phyloP scores from a whole-genome alignment of 352 stramenopile species.

The Phytopythium kandeliae region DNA sequence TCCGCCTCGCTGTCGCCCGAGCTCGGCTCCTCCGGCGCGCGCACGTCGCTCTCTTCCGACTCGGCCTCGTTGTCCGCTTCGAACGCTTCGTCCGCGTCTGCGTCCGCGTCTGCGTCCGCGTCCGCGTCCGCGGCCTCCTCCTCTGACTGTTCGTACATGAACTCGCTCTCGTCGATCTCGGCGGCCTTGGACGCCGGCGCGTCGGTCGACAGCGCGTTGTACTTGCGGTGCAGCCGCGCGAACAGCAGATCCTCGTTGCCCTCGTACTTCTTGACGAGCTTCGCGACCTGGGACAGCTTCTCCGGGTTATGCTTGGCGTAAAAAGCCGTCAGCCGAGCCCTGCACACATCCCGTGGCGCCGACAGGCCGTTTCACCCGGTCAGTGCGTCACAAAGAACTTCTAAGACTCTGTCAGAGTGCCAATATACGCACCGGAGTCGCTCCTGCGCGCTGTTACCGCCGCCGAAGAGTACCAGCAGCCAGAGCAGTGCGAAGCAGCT shows the following conservation, averaged over 20 bases:
- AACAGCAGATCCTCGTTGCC: constrained; percentile 79
- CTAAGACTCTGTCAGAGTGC: too few species aligned
- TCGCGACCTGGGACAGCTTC: constrained; percentile 57
- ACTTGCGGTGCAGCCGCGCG: constrained; percentile 69
- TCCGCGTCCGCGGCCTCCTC: constrained; percentile 25
- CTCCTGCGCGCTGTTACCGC: constrained; percentile 23
- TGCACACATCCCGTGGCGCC: constrained; percentile 13
- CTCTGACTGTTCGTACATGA: constrained; percentile 48
- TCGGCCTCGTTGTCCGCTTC: constrained; percentile 14
- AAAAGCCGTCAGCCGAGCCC: constrained; percentile 49
- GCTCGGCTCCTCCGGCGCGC: constrained; percentile 5
- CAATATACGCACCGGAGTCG: constrained; percentile 37
- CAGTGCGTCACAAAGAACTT: background rate
- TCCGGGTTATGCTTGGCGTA: constrained; percentile 70
- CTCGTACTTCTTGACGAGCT: constrained; percentile 68
- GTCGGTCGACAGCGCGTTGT: constrained; percentile 52
- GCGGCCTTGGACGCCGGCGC: constrained; percentile 25
- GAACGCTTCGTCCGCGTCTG: too few species aligned
- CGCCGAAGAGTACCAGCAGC: constrained; percentile 44
- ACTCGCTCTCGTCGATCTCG: constrained; percentile 43
- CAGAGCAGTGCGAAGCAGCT: constrained; percentile 40
- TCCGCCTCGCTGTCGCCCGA: constrained; percentile 28
- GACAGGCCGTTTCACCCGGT: too few species aligned
- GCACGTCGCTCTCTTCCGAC: constrained; percentile 5
- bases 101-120: too few species aligned